phyloP scores from a whole-genome alignment of 2,329 filamentous ascomycete genomes.

The Fragosphaeria purpurea region DNA sequence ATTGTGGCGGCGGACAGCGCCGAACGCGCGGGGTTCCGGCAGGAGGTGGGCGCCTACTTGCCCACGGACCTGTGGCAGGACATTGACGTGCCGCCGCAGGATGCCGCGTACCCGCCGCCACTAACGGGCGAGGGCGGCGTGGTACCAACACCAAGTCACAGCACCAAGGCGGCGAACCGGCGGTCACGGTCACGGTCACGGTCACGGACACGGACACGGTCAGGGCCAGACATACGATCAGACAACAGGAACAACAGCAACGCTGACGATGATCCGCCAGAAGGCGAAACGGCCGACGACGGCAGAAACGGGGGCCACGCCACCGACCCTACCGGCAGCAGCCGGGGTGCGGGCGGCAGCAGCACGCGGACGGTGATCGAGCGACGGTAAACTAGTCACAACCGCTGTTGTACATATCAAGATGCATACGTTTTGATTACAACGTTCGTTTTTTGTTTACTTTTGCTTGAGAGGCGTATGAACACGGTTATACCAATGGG shows the following conservation, averaged over 20 bases:
- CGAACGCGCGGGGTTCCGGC: conserved; percentile 67
- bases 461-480: too few species aligned
- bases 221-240: not conserved
- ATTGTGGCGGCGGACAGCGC: conserved; percentile 63
- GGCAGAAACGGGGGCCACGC: not conserved
- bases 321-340: conserved; percentile 3
- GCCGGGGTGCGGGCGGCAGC: conserved; percentile 10
- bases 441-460: too few species aligned
- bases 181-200: too few species aligned
- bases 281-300: not conserved
- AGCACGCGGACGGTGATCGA: conserved; percentile 11
- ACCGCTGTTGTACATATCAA: too few species aligned
- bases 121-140: too few species aligned
- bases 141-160: too few species aligned
- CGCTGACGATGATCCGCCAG: not conserved
- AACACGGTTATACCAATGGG: too few species aligned
- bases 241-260: not conserved
- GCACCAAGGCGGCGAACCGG: too few species aligned
- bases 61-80: conserved; percentile 83
- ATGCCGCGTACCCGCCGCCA: conserved; percentile 25
- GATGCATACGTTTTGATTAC: too few species aligned
- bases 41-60: conserved; percentile 75
- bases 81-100: conserved; percentile 49
- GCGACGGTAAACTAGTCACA: not conserved
- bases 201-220: not conserved